phyloP scores from a whole-genome alignment of 768 basidiomycete species.

The Lactarius akahatsu region DNA sequence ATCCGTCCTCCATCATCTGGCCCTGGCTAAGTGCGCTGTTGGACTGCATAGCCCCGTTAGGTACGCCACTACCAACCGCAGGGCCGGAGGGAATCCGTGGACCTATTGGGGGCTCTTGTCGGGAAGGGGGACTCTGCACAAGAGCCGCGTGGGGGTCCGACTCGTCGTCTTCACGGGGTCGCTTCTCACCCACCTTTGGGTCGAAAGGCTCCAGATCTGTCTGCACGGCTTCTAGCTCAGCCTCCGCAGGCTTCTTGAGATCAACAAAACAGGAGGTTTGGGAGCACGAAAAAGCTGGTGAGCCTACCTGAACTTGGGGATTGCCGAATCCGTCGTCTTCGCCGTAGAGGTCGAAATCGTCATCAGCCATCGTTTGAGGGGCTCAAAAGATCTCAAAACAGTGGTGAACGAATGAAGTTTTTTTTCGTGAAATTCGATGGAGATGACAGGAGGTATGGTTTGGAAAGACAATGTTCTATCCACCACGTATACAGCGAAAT shows the following conservation, averaged over 20 bases:
- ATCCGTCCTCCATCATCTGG: slow-evolving; percentile 40
- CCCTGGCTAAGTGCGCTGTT: slow-evolving; percentile 31
- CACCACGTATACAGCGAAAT: slow-evolving; percentile 29
- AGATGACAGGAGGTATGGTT: slow-evolving; percentile 37
- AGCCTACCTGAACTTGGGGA: slow-evolving; percentile 36
- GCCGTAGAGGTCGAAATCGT: slow-evolving; percentile 81
- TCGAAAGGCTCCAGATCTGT: slow-evolving; percentile 49
- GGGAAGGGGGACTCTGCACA: slow-evolving; percentile 27
- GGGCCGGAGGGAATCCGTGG: slow-evolving; percentile 23
- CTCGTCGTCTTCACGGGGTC: slow-evolving; percentile 64
- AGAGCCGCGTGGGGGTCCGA: slow-evolving; percentile 35
- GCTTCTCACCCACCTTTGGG: slow-evolving; percentile 71
- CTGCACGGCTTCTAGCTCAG: slow-evolving; percentile 36
- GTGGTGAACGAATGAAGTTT: slow-evolving; percentile 30
- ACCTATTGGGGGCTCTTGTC: slow-evolving; percentile 22
- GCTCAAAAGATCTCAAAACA: slow-evolving; percentile 30
- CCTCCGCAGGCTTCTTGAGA: slow-evolving; percentile 38
- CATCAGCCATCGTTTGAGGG: slow-evolving; percentile 57
- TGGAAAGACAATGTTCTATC: slow-evolving; percentile 35
- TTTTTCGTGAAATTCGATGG: slow-evolving; percentile 36
- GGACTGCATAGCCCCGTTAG: slow-evolving; percentile 33
- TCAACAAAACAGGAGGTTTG: slow-evolving; percentile 8
- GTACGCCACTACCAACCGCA: background rate
- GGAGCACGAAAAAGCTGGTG: slow-evolving; percentile 23
- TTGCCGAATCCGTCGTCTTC: slow-evolving; percentile 57